A percentile compares a stretch with the other conserved stretches of the same genome.
phyloP scores from a whole-genome alignment of 1,139 yeast genomes.

The Suhomyces panamericanus region DNA sequence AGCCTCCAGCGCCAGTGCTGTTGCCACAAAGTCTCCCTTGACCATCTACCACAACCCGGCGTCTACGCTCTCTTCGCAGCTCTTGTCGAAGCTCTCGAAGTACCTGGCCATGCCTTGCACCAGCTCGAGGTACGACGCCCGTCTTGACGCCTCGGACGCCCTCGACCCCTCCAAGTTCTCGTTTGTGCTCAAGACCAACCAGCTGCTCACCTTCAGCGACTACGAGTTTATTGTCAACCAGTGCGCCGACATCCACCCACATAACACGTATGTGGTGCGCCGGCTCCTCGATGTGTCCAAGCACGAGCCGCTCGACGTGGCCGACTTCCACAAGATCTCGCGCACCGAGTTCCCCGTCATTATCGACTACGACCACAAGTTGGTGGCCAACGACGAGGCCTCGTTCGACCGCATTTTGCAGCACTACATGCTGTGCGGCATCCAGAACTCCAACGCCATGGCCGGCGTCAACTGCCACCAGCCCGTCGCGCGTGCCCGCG shows the following conservation, averaged over 20 bases:
- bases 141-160: slow-evolving; percentile 3
- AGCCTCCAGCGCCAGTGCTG: not conserved
- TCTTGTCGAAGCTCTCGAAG: slow-evolving; percentile 25
- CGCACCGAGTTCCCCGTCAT: slow-evolving; percentile 43
- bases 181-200: slow-evolving; percentile 27
- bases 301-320: slow-evolving; percentile 15
- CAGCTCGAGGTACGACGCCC: slow-evolving; percentile 15
- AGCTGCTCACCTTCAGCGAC: slow-evolving; percentile 30
- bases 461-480: slow-evolving; percentile 12
- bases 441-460: slow-evolving; percentile 27
- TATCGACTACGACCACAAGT: slow-evolving; percentile 56
- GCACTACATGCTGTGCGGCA: slow-evolving; percentile 43
- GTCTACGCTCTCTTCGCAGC: slow-evolving; percentile 27
- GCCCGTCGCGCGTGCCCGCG: slow-evolving; percentile 3
- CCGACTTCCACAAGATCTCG: slow-evolving; percentile 22
- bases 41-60: slow-evolving; percentile 36
- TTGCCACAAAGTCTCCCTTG: slow-evolving; percentile 15
- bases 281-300: slow-evolving; percentile 15
- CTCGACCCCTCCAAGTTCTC: slow-evolving; percentile 22
- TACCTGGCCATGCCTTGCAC: slow-evolving; percentile 27
- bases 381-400: slow-evolving; percentile 51
- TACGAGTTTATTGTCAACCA: slow-evolving; percentile 36
- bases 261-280: slow-evolving; percentile 34
- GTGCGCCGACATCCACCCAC: slow-evolving; percentile 48
- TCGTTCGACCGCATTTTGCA: slow-evolving; percentile 46